These are phyloP conservation scores for Gastrolobium bilobum DNA, from an alignment of 306 rosid species.

Conservation along the genomic window DNA sequence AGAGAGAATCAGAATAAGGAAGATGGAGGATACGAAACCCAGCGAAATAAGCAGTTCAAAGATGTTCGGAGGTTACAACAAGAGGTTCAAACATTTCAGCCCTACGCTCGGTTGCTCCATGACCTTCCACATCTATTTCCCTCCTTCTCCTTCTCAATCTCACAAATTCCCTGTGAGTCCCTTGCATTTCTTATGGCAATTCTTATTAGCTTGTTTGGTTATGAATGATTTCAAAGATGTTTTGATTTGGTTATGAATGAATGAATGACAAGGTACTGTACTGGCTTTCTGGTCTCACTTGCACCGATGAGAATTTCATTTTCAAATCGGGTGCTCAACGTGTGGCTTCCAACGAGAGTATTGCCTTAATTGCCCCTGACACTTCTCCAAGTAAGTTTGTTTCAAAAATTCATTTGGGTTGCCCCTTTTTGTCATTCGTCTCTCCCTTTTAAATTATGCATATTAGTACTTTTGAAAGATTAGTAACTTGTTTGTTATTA, in stretches of 20 bases:
- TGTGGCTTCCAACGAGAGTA: conserved; percentile 72
- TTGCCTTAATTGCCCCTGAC: conserved; percentile 85
- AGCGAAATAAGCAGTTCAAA: conserved; percentile 72
- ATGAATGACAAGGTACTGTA: conserved; percentile 68
- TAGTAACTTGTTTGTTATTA: no score
- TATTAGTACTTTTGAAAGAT: no score
- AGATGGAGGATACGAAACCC: conserved; percentile 61
- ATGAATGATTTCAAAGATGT: not conserved
- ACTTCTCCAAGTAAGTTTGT: conserved; percentile 85
- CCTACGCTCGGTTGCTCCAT: conserved; percentile 90
- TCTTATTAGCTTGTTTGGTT: not conserved
- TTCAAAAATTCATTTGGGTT: no score
- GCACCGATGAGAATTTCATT: conserved; percentile 89
- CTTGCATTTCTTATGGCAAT: not conserved
- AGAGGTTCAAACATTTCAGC: conserved; percentile 87
- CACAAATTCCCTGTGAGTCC: conserved; percentile 78
- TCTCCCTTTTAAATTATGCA: no score
- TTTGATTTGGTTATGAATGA: conserved; percentile 24
- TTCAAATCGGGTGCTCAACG: conserved; percentile 87
- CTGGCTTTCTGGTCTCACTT: conserved; percentile 93
- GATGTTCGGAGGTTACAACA: conserved; percentile 93
- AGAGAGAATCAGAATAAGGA: not conserved
- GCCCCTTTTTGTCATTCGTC: no score
- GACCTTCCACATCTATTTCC: conserved; percentile 88
- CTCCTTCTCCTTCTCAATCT: conserved; percentile 71